phyloP scores from a whole-genome alignment of 345 rosid species.

The Eucalyptus pumila region DNA sequence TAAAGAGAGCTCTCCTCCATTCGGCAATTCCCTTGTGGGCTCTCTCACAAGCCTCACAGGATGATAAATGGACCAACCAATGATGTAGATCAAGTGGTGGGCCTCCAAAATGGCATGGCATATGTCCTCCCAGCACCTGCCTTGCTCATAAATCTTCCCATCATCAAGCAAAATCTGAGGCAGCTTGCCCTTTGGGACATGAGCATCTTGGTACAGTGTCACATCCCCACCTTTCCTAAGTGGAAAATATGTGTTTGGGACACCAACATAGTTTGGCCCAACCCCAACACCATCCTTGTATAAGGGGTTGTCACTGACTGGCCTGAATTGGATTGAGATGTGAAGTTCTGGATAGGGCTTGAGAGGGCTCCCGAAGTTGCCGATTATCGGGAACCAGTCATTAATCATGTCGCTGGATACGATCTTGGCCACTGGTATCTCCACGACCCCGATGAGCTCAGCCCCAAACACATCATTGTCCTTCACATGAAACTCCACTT shows the following conservation, averaged over 20 bases:
- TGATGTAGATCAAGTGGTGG: constrained; percentile 40
- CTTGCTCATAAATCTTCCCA: constrained; percentile 29
- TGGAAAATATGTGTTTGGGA: constrained; percentile 49
- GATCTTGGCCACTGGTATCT: constrained; percentile 26
- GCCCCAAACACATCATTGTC: constrained; percentile 64
- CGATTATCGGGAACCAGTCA: constrained; percentile 28
- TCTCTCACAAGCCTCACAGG: constrained; percentile 50
- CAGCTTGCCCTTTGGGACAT: constrained; percentile 18
- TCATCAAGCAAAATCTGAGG: constrained; percentile 45
- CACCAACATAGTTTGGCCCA: constrained; percentile 38
- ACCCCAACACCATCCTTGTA: constrained; percentile 35
- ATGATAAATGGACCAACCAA: constrained; percentile 61
- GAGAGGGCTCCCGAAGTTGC: constrained; percentile 4
- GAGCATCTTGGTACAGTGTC: constrained; percentile 62
- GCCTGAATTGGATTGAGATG: constrained; percentile 25
- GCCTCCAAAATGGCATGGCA: constrained; percentile 60
- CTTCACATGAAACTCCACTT: constrained; percentile 49
- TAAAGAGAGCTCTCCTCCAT: constrained; percentile 37
- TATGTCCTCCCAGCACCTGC: constrained; percentile 58
- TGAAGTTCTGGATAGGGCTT: constrained; percentile 33
- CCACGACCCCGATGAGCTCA: constrained; percentile 43
- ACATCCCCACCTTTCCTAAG: constrained; percentile 39
- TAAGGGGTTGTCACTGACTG: constrained; percentile 13
- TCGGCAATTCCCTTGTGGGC: constrained; percentile 34
- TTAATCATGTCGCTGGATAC: constrained; percentile 18